Base-by-base conservation (phyloP, 768 basidiomycete species). In the Omphalotus guepiniiformis region DNA sequence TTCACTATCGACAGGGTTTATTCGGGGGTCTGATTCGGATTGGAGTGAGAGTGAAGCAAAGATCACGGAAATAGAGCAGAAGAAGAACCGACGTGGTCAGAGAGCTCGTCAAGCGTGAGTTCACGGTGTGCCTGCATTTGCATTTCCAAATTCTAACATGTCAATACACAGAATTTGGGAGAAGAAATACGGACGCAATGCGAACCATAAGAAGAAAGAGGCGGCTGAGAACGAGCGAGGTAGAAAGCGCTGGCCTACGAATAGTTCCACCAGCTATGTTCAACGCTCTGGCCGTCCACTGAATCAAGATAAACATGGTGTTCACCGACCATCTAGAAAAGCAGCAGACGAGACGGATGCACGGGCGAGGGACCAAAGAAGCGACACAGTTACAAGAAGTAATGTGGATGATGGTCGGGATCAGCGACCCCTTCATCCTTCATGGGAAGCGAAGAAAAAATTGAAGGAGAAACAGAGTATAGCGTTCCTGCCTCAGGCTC, bases 391-490 rank as follows among this genome's bases (percentile, higher is more conserved):
- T 22, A 30, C 51, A 25, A 6, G 50, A 21, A 39, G 51, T 46
- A 42, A 26, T 23, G 23, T 34, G 16, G 40, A 41, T 21, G 38
- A 52, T 44, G 36, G 36, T 19, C 48, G 52, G 46, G 45, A 53
- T 41, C 32, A 44, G 30, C 4, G 61, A 73, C 72, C 79, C 25
- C 54, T 96, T 47, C 96, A 99, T 66, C 95, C 96, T 2, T 95
- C 92, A 12, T 99, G 96, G 95, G 90, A 90, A 64, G 96, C 96
- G 5, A 97, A 94, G 69, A 77, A 75, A 65, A 83, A 80, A 63
- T 63, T 84, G 50, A 91, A 87, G 66, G 80, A 85, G 68, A 82
- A 78, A 66, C 72, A 79, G 54, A 77, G 72, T 54, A 72, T 69
- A n/a, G 70, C 70, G 6, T 83, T 86, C 29, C 64, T 82, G 8